A percentile compares a stretch with the other conserved stretches of the same genome.
These are phyloP conservation scores for Penicillium tannophilum DNA, from an alignment of 495 filamentous ascomycete genomes.

Conservation along the genomic window DNA sequence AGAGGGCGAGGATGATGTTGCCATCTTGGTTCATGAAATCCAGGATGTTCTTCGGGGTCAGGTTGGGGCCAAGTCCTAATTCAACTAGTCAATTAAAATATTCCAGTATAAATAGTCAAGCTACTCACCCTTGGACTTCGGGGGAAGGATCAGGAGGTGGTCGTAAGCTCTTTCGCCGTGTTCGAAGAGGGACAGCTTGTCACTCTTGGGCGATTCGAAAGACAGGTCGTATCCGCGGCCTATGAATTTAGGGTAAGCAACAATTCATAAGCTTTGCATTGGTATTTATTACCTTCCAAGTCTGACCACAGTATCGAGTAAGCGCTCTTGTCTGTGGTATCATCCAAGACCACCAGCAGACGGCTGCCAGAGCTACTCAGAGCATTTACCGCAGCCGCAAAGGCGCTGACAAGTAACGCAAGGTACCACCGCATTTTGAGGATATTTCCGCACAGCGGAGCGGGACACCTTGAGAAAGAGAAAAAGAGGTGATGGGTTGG, in stretches of 20 bases:
- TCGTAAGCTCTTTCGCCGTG: slow-evolving; percentile 88
- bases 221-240: slow-evolving; percentile 78
- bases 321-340: slow-evolving; percentile 70
- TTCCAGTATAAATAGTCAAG: not conserved
- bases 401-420: slow-evolving; percentile 65
- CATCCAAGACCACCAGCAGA: slow-evolving; percentile 85
- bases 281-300: slow-evolving; percentile 65
- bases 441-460: slow-evolving; percentile 45
- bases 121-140: slow-evolving; percentile 79
- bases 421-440: slow-evolving; percentile 73
- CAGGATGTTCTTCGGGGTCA: slow-evolving; percentile 84
- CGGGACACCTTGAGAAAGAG: slow-evolving; percentile 23
- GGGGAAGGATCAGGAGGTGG: slow-evolving; percentile 84
- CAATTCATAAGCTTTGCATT: not conserved
- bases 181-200: slow-evolving; percentile 78
- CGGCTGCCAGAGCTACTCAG: slow-evolving; percentile 79
- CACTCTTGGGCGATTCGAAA: slow-evolving; percentile 85
- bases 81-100: slow-evolving; percentile 31
- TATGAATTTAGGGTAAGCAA: slow-evolving; percentile 41
- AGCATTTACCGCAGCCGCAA: slow-evolving; percentile 68
- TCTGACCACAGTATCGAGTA: slow-evolving; percentile 85
- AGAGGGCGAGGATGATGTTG: slow-evolving; percentile 90
- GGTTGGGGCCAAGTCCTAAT: slow-evolving; percentile 78
- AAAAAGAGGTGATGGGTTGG: slow-evolving; percentile 24
- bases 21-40: slow-evolving; percentile 90